Evolutionary conservation across 2,329 filamentous ascomycete genomes (phyloP).

Genomic region (Penicillium sp.): DNA sequence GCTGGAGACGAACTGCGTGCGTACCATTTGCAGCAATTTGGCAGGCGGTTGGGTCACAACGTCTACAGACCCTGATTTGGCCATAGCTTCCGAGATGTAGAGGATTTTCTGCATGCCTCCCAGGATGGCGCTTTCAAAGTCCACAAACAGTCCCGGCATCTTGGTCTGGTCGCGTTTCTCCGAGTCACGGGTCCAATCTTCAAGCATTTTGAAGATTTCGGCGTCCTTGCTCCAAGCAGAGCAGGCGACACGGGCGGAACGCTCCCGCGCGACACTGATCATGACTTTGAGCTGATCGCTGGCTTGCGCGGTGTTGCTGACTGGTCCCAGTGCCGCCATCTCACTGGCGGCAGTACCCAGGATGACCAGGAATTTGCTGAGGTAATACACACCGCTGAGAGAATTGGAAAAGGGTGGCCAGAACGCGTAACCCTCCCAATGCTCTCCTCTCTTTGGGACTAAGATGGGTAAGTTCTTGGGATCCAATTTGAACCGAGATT

Average conservation of each 20-base stretch:
- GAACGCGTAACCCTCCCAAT: constrained; percentile 91
- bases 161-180: constrained; percentile 82
- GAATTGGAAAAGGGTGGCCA: constrained; percentile 94
- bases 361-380: constrained; percentile 72
- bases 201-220: constrained; percentile 83
- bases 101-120: constrained; percentile 90
- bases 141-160: constrained; percentile 79
- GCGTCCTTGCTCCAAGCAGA: constrained; percentile 90
- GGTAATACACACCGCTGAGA: constrained; percentile 82
- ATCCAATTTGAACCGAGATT: constrained; percentile 75
- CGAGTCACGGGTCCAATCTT: constrained; percentile 82
- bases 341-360: constrained; percentile 84
- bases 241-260: constrained; percentile 78
- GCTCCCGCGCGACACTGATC: constrained; percentile 72
- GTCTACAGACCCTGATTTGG: constrained; percentile 64
- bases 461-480: constrained; percentile 68
- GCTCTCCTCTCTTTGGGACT: constrained; percentile 70
- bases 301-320: constrained; percentile 51
- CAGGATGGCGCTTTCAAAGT: constrained; percentile 77
- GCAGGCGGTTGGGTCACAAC: constrained; percentile 79
- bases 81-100: constrained; percentile 81
- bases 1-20: constrained; percentile 86
- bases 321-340: constrained; percentile 67
- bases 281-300: constrained; percentile 69
- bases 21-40: constrained; percentile 85